A percentile compares a stretch with the other conserved stretches of the same genome.
Conservation (phyloP, 371 early-diverging fungal genomes). For the Apophysomyces trapeziformis region DNA sequence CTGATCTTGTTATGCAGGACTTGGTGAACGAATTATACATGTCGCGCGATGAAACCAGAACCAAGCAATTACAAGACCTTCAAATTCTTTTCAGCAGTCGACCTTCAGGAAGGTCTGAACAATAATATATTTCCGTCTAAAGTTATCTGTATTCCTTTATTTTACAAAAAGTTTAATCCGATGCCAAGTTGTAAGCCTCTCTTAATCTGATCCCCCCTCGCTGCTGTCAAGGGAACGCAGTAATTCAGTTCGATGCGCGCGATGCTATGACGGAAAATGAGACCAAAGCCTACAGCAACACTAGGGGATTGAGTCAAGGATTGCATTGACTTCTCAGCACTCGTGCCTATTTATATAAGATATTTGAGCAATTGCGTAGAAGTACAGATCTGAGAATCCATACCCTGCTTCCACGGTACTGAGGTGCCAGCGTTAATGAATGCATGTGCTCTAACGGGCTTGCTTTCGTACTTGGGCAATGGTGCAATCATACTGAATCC, state of each 20-base stretch:
- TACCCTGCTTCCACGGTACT: constrained; percentile 56
- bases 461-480: constrained; percentile 68
- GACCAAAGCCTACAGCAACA: constrained; percentile 74
- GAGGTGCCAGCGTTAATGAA: constrained; percentile 89
- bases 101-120: not conserved
- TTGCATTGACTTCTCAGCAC: constrained; percentile 33
- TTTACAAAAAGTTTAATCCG: constrained; percentile 83
- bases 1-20: constrained; percentile 16
- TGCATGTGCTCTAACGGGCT: constrained; percentile 78
- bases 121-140: constrained; percentile 1
- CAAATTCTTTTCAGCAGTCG: constrained; percentile 42
- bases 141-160: not conserved
- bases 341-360: constrained; percentile 16
- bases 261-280: constrained; percentile 86
- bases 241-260: constrained; percentile 91
- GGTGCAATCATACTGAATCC: constrained; percentile 85
- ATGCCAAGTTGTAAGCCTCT: constrained; percentile 87
- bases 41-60: constrained; percentile 50
- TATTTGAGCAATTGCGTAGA: not conserved
- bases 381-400: constrained; percentile 13
- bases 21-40: constrained; percentile 58
- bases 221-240: constrained; percentile 80
- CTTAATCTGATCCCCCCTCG: constrained; percentile 74
- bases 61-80: constrained; percentile 55
- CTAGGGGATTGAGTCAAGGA: constrained; percentile 64